These are phyloP conservation scores for Trichocomaceae sp. DNA, from an alignment of 2,329 filamentous ascomycete genomes.

Conservation along the genomic window DNA sequence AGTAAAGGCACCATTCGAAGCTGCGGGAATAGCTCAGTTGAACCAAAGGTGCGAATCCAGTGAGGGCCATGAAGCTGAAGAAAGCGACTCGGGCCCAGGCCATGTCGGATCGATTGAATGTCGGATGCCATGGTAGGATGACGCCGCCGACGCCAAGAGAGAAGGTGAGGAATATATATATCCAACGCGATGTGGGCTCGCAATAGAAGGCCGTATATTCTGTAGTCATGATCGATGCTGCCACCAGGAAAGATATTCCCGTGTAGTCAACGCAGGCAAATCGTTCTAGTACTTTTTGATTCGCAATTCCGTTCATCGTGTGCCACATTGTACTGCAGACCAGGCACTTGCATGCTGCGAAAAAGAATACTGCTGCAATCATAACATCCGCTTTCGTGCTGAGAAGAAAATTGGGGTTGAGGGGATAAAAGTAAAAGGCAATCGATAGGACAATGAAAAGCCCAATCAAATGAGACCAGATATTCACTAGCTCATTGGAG, in stretches of 20 bases:
- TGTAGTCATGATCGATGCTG: slow-evolving; percentile 93
- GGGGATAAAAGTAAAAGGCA: slow-evolving; percentile 94
- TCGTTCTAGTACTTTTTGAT: slow-evolving; percentile 80
- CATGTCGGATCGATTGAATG: slow-evolving; percentile 88
- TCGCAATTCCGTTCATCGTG: slow-evolving; percentile 95
- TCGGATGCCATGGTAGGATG: slow-evolving; percentile 91
- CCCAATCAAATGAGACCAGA: slow-evolving; percentile 91
- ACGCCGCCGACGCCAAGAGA: slow-evolving; percentile 77
- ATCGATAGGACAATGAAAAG: slow-evolving; percentile 80
- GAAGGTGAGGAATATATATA: slow-evolving; percentile 77
- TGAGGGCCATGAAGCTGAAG: slow-evolving; percentile 78
- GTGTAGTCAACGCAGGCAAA: slow-evolving; percentile 99
- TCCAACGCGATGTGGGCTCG: slow-evolving; percentile 77
- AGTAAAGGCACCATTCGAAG: slow-evolving; percentile 71
- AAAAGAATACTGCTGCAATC: slow-evolving; percentile 91
- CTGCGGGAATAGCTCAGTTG: slow-evolving; percentile 77
- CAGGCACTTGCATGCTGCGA: slow-evolving; percentile 89
- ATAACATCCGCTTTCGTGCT: slow-evolving; percentile 84
- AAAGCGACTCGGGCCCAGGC: slow-evolving; percentile 88
- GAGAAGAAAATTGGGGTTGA: slow-evolving; percentile 74
- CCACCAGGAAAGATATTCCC: slow-evolving; percentile 85
- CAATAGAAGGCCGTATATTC: slow-evolving; percentile 99
- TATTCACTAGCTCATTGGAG: slow-evolving; percentile 94
- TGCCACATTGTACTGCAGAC: slow-evolving; percentile 97
- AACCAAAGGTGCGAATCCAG: slow-evolving; percentile 80